Base-by-base conservation (phyloP, 306 rosid species). In the Malus sylvestris region DNA sequence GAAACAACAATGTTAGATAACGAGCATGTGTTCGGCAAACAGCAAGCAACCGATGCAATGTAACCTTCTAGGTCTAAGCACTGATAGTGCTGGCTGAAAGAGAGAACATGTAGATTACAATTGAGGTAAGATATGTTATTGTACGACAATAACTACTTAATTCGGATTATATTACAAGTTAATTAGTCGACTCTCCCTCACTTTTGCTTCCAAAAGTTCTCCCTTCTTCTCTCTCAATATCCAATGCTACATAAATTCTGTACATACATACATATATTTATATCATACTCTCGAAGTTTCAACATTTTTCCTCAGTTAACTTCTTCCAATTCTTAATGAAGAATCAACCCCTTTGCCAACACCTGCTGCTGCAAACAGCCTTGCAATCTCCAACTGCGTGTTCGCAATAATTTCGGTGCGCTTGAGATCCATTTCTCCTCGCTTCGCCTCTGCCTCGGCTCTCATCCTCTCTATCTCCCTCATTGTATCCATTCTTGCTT, bases 401-500 rank as follows among this genome's bases (percentile, higher is more conserved):
- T 89, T 92, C 27, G 99, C 99, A 81, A 95, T 86, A 35, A 95
- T 95, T 70, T 95, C 93, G 42, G 98, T 91, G 64, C 97, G 76
- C 80, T 92, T 95, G 10, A 92, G 91, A 75, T 95, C 99, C 92
- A 91, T 88, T 76, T 95, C 99, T 4, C 91, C 97, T 77, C 97
- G 73, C 87, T 92, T 95, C 1, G 97, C 93, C 83, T 95, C 99
- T 5, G 98, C 98, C 78, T 95, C 99, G 23, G 82, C 91, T 72
- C 99, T 81, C 97, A 95, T 95, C 83, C 74, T 90, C 81, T 95
- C 98, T 2, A 95, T 95, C 78, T 95, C 99, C 42, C 92, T 90
- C 88, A 89, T 87, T 67, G 89, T 87, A 5, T 95, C 99, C 93
- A 91, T 90, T 82, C 99, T 76, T 10, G 91, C 86, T 76, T 92